Evolutionary conservation across 306 rosid species (phyloP), one percentile per base, ranked within the genome.

Genomic region (Cercis canadensis): DNA sequence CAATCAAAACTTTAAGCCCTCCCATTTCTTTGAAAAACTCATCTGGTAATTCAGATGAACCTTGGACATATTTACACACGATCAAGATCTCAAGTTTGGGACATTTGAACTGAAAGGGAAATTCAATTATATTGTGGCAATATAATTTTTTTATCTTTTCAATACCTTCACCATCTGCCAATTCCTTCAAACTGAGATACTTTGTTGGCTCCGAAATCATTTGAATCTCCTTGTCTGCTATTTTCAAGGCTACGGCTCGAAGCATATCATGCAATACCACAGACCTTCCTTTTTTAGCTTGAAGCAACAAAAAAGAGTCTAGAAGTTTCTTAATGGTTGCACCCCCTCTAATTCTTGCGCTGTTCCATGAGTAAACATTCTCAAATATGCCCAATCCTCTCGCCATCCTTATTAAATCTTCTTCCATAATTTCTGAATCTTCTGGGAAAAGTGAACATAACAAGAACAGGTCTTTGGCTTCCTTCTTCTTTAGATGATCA

Each of bases 251-350:
- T 3, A 57, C 12, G n/a, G 33, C 19, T 0, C 24, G 63, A 34
- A 34, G 44, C 29, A 57, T 6, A 11, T 34, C 63, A 57, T 57
- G 63, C 63, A 57, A 2, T n/a, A 7, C 31, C 24, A 57, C 63
- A 32, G 0, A 33, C 0, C 5, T 9, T 33, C 0, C 39, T 1
- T 43, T 4, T 11, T 10, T 11, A 12, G 2, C 63, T 3, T 14
- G 11, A 9, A 57, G 44, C 0, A 56, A n/a, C 12, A 57, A 8
- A 8, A 11, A 57, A 57, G 63, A 57, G 14, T 57, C 44, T 13
- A 12, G 13, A 15, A 57, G 63, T 7, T 3, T 13, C 14, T 7
- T 0, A 33, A 57, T 0, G 2, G 63, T 43, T 6, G 17, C 43
- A 6, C 0, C 17, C 44, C 33, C 44, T 57, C 31, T 6, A 3